Conservation (phyloP, 2,329 filamentous ascomycete genomes). For the Ophiocordyceps polyrhachis-furcata region DNA sequence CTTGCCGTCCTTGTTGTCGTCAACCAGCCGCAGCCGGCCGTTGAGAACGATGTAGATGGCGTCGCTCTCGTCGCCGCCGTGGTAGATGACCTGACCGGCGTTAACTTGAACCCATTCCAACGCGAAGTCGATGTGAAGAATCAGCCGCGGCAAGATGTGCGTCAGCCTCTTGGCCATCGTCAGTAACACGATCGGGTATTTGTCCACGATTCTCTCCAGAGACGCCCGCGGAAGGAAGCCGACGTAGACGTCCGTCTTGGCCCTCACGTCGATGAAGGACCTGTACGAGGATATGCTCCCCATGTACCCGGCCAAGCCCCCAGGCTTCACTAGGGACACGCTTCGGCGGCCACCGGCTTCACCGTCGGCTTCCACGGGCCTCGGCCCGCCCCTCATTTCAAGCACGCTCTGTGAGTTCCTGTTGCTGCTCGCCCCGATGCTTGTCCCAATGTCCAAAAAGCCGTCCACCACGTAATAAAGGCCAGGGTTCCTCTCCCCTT, state of each 20-base stretch:
- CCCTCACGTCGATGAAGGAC: constrained; percentile 90
- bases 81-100: constrained; percentile 85
- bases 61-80: constrained; percentile 87
- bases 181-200: constrained; percentile 75
- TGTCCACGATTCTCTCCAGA: constrained; percentile 80
- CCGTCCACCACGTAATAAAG: constrained; percentile 96
- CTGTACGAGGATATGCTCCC: constrained; percentile 88
- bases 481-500: constrained; percentile 90
- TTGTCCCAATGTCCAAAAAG: constrained; percentile 86
- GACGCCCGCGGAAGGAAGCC: constrained; percentile 77
- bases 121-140: constrained; percentile 94
- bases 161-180: constrained; percentile 95
- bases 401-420: constrained; percentile 15
- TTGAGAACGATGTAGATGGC: constrained; percentile 97
- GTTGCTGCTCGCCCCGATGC: constrained; percentile 50
- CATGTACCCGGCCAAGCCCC: constrained; percentile 83
- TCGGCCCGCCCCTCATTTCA: constrained; percentile 8
- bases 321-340: constrained; percentile 82
- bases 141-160: constrained; percentile 68
- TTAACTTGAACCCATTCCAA: constrained; percentile 96
- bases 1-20: constrained; percentile 63
- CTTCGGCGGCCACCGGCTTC: constrained; percentile 38
- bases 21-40: constrained; percentile 67
- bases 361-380: constrained; percentile 12
- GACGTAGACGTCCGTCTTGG: constrained; percentile 96